A percentile compares a stretch with the other conserved stretches of the same genome.
Conservation (phyloP, 202 grass and related monocot genomes). For the Eragrostis tef region DNA sequence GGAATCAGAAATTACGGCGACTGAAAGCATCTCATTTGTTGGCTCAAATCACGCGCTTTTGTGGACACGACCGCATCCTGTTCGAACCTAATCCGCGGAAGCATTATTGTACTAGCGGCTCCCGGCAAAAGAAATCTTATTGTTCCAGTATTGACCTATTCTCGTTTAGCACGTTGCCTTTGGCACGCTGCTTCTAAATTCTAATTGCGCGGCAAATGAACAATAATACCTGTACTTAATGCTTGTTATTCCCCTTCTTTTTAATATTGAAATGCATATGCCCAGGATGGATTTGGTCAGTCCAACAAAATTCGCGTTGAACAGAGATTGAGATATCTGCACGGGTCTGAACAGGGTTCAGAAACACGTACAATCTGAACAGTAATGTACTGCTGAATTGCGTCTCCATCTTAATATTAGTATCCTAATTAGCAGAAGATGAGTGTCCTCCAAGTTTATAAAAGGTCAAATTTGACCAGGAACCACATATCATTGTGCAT, state of each 20-base stretch:
- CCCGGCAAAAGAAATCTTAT: neutral
- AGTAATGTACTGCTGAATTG: neutral
- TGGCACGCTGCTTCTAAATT: neutral
- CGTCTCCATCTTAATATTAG: neutral
- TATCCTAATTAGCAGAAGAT: neutral
- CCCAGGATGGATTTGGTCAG: constrained; percentile 1
- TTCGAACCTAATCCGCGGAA: constrained; percentile 28
- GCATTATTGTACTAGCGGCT: constrained; percentile 16
- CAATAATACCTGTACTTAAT: neutral
- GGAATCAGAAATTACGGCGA: constrained; percentile 10
- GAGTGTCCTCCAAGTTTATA: neutral
- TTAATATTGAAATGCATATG: no score
- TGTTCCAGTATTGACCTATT: neutral
- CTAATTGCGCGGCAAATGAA: neutral
- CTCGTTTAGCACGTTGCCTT: constrained; percentile 39
- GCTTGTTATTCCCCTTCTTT: no score
- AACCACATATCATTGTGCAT: neutral
- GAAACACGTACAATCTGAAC: neutral
- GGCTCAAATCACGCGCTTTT: constrained; percentile 22
- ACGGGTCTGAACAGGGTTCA: neutral
- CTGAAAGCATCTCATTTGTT: constrained; percentile 29
- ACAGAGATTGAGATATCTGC: neutral
- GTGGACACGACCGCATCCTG: neutral
- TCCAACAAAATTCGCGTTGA: constrained; percentile 13
- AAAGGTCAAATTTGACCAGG: constrained; percentile 22